Evolutionary conservation across 441 rosid species (phyloP).

Genomic region (Metrosideros polymorpha): DNA sequence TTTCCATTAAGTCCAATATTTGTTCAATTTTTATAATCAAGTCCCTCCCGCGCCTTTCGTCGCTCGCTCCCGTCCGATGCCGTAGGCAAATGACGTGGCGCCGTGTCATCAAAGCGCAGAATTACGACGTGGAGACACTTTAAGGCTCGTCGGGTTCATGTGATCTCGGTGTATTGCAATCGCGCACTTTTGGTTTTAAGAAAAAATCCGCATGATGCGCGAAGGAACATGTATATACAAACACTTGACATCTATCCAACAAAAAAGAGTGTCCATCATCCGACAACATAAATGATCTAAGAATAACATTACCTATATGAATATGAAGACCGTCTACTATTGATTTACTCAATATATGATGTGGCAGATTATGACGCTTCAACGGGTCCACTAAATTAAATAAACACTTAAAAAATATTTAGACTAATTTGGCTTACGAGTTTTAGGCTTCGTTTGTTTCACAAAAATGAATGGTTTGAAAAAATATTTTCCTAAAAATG

Average conservation of each 20-base stretch:
- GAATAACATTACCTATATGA: not conserved
- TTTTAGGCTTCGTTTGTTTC: too few species aligned
- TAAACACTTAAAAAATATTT: not conserved
- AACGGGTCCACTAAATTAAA: not conserved
- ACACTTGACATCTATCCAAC: not conserved
- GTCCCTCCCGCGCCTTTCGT: not conserved
- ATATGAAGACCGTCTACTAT: rapidly evolving
- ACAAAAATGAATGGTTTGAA: too few species aligned
- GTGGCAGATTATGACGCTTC: not conserved
- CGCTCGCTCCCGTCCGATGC: not conserved
- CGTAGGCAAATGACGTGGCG: not conserved
- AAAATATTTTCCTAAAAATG: too few species aligned
- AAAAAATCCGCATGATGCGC: not conserved
- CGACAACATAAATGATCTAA: not conserved
- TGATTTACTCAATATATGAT: not conserved
- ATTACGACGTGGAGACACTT: too few species aligned
- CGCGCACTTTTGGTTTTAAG: not conserved
- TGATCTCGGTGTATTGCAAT: too few species aligned
- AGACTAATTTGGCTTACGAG: not conserved
- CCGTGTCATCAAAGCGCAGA: not conserved
- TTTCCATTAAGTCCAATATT: not conserved
- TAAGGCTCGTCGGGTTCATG: too few species aligned
- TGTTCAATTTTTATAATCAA: not conserved
- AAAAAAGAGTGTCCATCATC: not conserved
- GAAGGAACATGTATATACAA: too few species aligned